Conservation (phyloP, 2,329 filamentous ascomycete genomes). For the Malbranchea zuffiana region DNA sequence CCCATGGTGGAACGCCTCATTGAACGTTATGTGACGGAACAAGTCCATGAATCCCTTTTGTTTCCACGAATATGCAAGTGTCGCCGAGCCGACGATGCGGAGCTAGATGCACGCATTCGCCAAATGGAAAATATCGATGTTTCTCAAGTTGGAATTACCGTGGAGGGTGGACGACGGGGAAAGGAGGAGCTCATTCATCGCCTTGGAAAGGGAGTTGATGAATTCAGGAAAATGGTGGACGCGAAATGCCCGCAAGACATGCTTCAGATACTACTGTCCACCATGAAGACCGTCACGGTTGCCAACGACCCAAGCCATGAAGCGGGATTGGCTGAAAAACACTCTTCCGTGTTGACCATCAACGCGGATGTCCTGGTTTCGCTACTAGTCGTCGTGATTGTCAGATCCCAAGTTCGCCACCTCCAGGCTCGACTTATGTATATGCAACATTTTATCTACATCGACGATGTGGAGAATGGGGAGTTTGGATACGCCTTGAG, state of each 20-base stretch:
- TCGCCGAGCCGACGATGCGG: constrained; percentile 69
- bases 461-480: constrained; percentile 91
- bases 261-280: constrained; percentile 67
- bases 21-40: constrained; percentile 86
- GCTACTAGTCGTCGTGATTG: constrained; percentile 80
- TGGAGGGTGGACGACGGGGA: constrained; percentile 64
- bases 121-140: constrained; percentile 93
- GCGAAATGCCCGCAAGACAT: constrained; percentile 79
- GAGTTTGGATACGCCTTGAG: constrained; percentile 94
- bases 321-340: constrained; percentile 40
- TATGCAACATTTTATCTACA: constrained; percentile 94
- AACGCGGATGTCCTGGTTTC: constrained; percentile 92
- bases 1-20: constrained; percentile 87
- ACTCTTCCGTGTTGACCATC: constrained; percentile 49
- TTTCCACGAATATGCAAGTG: constrained; percentile 73
- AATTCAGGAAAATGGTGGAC: constrained; percentile 73
- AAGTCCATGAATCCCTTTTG: constrained; percentile 72
- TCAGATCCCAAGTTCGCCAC: constrained; percentile 76
- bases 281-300: constrained; percentile 71
- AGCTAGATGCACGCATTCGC: constrained; percentile 78
- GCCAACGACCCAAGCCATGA: constrained; percentile 30
- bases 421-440: constrained; percentile 84
- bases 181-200: constrained; percentile 73
- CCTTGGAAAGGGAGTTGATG: constrained; percentile 67
- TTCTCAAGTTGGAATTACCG: constrained; percentile 80